phyloP scores from a whole-genome alignment of 2,329 filamentous ascomycete species.

The Sarocladium brachiariae region DNA sequence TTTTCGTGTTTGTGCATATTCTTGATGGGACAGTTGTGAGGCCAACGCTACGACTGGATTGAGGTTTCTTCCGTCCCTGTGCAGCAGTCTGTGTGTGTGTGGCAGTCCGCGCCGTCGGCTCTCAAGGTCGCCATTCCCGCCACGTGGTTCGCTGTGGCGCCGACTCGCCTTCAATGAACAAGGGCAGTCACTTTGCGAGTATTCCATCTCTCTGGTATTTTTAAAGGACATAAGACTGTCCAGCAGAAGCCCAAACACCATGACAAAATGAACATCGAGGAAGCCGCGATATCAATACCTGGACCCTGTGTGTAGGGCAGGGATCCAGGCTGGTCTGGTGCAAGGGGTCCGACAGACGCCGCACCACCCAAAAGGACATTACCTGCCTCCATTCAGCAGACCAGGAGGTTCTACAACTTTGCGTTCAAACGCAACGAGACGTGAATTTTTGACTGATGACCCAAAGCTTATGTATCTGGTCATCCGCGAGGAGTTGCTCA shows the following conservation, averaged over 20 bases:
- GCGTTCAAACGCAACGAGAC: too few species aligned
- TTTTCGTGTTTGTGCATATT: neutral
- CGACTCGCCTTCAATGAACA: neutral
- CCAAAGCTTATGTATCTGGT: neutral
- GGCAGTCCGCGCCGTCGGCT: constrained; percentile 1
- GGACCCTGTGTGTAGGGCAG: neutral
- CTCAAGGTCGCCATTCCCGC: neutral
- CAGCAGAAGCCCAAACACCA: too few species aligned
- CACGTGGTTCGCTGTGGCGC: neutral
- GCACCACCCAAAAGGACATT: neutral
- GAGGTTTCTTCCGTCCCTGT: neutral
- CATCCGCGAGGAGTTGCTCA: too few species aligned
- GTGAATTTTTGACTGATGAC: too few species aligned
- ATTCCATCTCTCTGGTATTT: neutral
- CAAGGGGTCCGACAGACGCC: neutral
- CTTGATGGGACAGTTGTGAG: neutral
- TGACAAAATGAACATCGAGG: too few species aligned
- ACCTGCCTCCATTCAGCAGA: neutral
- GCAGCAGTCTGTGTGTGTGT: neutral
- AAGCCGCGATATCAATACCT: too few species aligned
- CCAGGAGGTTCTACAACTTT: too few species aligned
- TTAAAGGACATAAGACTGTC: too few species aligned
- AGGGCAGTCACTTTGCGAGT: neutral
- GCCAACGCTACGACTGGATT: neutral
- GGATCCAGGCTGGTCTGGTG: neutral